These are phyloP conservation scores for Halteria grandinella DNA, from an alignment of 73 alveolate genomes.

Conservation along the genomic window DNA sequence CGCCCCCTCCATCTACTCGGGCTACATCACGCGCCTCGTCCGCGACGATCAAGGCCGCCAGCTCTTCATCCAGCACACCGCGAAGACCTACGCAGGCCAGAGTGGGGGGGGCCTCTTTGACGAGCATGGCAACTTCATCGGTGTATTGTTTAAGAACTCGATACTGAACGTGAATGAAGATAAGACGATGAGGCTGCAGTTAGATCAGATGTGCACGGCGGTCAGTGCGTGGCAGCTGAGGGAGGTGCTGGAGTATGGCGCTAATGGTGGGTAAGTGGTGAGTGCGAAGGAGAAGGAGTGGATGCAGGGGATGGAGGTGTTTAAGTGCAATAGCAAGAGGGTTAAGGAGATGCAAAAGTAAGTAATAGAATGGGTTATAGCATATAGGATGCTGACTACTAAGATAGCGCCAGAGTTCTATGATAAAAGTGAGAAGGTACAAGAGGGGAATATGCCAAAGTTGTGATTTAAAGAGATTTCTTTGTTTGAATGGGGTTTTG, in stretches of 20 bases:
- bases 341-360: slow-evolving; percentile 35
- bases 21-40: slow-evolving; percentile 16
- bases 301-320: background rate
- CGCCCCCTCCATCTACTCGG: slow-evolving; percentile 14
- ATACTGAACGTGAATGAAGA: background rate
- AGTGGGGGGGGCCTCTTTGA: slow-evolving; percentile 53
- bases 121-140: slow-evolving; percentile 3
- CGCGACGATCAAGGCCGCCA: background rate
- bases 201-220: slow-evolving; percentile 41
- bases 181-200: background rate
- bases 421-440: too few species aligned
- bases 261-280: background rate
- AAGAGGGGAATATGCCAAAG: too few species aligned
- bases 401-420: slow-evolving; percentile 10
- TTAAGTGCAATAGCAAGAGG: slow-evolving; percentile 25
- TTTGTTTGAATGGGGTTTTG: too few species aligned
- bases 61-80: slow-evolving; percentile 35
- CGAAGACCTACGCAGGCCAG: slow-evolving; percentile 35
- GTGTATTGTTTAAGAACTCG: slow-evolving; percentile 29
- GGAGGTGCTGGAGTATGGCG: background rate
- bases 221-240: background rate
- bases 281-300: background rate
- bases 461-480: too few species aligned
- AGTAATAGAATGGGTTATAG: background rate
- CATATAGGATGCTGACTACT: slow-evolving; percentile 35